phyloP scores from a whole-genome alignment of 148 eudicot genomes.

The Fagopyrum homotropicum region DNA sequence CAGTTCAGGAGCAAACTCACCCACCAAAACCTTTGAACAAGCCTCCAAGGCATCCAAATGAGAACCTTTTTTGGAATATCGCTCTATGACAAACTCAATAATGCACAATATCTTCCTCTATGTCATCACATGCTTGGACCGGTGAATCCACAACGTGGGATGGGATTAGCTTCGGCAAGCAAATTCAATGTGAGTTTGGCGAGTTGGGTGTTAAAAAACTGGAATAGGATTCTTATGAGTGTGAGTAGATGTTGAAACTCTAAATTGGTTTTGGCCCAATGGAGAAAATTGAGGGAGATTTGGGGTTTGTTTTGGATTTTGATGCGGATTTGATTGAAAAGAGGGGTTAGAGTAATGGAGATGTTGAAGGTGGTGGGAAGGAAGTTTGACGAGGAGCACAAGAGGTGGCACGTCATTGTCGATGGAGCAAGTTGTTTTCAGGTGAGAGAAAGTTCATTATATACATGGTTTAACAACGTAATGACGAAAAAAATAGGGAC shows the following conservation, averaged over 20 bases:
- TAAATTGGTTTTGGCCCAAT: slow-evolving; percentile 50
- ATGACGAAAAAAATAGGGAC: too few relatives aligned
- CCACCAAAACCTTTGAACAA: slow-evolving; percentile 22
- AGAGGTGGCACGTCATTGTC: too few relatives aligned
- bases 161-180: slow-evolving; percentile 38
- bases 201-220: slow-evolving; percentile 29
- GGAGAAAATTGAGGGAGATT: slow-evolving; percentile 59
- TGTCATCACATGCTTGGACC: slow-evolving; percentile 38
- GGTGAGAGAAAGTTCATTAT: too few relatives aligned
- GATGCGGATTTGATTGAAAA: slow-evolving; percentile 48
- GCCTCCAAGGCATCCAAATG: slow-evolving; percentile 48
- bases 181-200: slow-evolving; percentile 53
- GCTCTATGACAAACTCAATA: slow-evolving; percentile 48
- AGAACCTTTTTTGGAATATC: slow-evolving; percentile 49
- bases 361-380: slow-evolving; percentile 47
- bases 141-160: slow-evolving; percentile 34
- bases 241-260: slow-evolving; percentile 44
- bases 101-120: slow-evolving; percentile 27
- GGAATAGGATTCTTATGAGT: slow-evolving; percentile 26
- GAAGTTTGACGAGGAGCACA: background rate
- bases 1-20: slow-evolving; percentile 36
- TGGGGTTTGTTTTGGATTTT: slow-evolving; percentile 50
- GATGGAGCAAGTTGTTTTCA: too few relatives aligned
- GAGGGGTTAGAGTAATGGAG: slow-evolving; percentile 38
- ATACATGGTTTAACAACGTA: too few relatives aligned